Conservation (phyloP, 306 rosid species). For the Malus asiatica region DNA sequence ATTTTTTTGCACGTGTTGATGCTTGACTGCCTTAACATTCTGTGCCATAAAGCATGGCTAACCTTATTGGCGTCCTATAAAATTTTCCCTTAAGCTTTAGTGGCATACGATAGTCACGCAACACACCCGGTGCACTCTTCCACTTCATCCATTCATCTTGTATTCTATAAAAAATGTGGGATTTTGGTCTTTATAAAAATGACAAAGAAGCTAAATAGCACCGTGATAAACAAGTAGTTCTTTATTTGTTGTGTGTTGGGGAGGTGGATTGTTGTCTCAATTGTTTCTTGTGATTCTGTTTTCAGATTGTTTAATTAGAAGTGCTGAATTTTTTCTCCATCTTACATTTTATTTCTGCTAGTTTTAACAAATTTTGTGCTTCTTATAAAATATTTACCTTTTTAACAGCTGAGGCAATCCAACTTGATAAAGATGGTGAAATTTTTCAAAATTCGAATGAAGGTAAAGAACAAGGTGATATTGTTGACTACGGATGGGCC, state of each 20-base stretch:
- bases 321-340: neutral
- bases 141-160: too few relatives aligned
- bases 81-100: too few relatives aligned
- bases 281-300: neutral
- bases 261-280: neutral
- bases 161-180: neutral
- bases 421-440: slow-evolving; percentile 44
- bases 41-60: too few relatives aligned
- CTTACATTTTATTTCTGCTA: neutral
- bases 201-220: neutral
- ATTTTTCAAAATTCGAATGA: slow-evolving; percentile 41
- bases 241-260: neutral
- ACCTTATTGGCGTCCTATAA: too few relatives aligned
- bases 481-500: slow-evolving; percentile 84
- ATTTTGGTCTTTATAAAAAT: neutral
- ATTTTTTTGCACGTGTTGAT: too few relatives aligned
- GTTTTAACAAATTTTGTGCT: neutral
- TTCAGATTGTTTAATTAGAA: neutral
- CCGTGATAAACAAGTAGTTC: neutral
- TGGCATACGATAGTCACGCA: too few relatives aligned
- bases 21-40: too few relatives aligned
- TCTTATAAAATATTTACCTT: slow-evolving; percentile 3
- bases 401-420: slow-evolving; percentile 46
- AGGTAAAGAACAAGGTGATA: slow-evolving; percentile 69
- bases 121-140: too few relatives aligned